A percentile compares a stretch with the other conserved stretches of the same genome.
Evolutionary conservation across 2,329 filamentous ascomycete genomes (phyloP).

Genomic region (Chalaropsis thielavioides): DNA sequence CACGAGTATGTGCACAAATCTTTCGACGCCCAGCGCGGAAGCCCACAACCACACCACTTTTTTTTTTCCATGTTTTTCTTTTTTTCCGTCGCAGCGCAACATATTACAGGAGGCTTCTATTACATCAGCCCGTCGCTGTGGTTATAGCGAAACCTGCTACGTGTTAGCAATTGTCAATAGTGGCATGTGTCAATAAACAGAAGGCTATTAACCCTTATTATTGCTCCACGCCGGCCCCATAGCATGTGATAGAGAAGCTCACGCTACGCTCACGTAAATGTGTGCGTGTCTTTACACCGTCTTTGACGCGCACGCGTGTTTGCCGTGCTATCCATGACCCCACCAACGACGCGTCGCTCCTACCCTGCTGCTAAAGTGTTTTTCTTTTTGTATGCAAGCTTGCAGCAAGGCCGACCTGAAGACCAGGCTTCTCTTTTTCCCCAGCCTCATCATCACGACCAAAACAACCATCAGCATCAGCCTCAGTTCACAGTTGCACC

Average conservation of each 20-base stretch:
- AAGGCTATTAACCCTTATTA: background rate
- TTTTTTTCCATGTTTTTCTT: background rate
- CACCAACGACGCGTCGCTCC: background rate
- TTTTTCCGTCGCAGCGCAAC: background rate
- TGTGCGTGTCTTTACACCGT: background rate
- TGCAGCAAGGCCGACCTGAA: background rate
- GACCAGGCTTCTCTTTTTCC: background rate
- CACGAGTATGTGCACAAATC: slow-evolving; percentile 3
- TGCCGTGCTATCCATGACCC: background rate
- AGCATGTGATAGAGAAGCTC: background rate
- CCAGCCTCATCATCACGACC: background rate
- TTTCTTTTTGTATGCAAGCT: background rate
- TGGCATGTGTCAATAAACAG: background rate
- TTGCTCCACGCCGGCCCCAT: background rate
- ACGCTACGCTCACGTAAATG: too few relatives aligned
- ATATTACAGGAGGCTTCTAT: background rate
- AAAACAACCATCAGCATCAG: background rate
- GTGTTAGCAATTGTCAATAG: background rate
- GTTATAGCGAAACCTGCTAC: background rate
- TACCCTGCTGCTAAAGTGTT: background rate
- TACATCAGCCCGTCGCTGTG: background rate
- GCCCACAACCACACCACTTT: slow-evolving; percentile 6
- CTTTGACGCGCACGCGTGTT: background rate
- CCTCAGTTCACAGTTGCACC: background rate
- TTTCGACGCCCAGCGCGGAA: background rate